A percentile compares a stretch with the other conserved stretches of the same genome.
phyloP scores from a whole-genome alignment of 768 basidiomycete species.

The Lactarius trivialis region DNA sequence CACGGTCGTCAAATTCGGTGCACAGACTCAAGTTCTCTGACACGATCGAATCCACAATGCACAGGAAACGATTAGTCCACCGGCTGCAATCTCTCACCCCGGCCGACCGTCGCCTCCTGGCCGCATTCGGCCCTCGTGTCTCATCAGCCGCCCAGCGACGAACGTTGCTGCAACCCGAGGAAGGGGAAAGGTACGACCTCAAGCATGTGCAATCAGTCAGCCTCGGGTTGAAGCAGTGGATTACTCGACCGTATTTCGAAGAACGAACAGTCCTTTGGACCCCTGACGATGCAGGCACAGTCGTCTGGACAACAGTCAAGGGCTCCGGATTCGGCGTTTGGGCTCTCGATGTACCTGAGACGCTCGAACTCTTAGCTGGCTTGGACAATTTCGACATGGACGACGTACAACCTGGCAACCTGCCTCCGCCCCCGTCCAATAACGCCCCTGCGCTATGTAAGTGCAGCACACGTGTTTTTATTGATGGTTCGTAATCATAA shows the following conservation, averaged over 20 bases:
- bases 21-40: conserved; percentile 33
- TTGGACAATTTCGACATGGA: neutral
- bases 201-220: conserved; percentile 24
- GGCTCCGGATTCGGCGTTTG: conserved; percentile 23
- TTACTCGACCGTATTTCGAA: conserved; percentile 19
- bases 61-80: conserved; percentile 44
- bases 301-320: conserved; percentile 17
- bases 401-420: conserved; percentile 19
- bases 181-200: conserved; percentile 27
- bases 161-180: conserved; percentile 28
- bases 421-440: neutral
- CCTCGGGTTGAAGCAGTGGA: conserved; percentile 26
- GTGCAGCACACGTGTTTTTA: conserved; percentile 2
- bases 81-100: conserved; percentile 38
- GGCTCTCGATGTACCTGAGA: conserved; percentile 22
- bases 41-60: conserved; percentile 39
- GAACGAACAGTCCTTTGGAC: conserved; percentile 14
- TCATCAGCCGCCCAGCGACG: conserved; percentile 26
- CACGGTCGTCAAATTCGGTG: conserved; percentile 44
- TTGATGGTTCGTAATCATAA: conserved; percentile 27
- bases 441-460: conserved; percentile 6
- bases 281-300: conserved; percentile 17
- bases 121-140: conserved; percentile 35
- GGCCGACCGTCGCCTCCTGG: conserved; percentile 38
- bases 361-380: conserved; percentile 18